Evolutionary conservation across 2,329 filamentous ascomycete species (phyloP).

Genomic region (Aureobasidium sp.): DNA sequence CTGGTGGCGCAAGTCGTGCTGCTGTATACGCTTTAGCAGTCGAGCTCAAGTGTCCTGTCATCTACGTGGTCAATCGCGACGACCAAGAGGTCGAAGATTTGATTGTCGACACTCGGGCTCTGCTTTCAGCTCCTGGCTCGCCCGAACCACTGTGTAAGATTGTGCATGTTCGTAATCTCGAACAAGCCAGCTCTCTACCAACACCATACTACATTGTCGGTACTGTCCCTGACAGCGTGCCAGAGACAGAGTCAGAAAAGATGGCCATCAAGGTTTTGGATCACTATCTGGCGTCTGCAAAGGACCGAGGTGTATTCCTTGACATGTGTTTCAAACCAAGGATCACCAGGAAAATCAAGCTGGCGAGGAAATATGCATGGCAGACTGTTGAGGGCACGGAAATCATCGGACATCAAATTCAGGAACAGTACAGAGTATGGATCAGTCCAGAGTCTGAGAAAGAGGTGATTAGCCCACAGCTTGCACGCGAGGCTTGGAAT

Average conservation of each 20-base stretch:
- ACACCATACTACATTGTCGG: slow-evolving; percentile 33
- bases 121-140: background rate
- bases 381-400: slow-evolving; percentile 34
- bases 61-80: slow-evolving; percentile 20
- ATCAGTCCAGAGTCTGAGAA: background rate
- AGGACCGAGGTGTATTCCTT: slow-evolving; percentile 30
- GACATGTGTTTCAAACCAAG: slow-evolving; percentile 41
- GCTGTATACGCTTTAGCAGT: slow-evolving; percentile 22
- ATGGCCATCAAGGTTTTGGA: slow-evolving; percentile 24
- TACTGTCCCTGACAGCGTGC: slow-evolving; percentile 33
- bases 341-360: slow-evolving; percentile 32
- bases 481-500: background rate
- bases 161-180: slow-evolving; percentile 26
- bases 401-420: slow-evolving; percentile 37
- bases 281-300: slow-evolving; percentile 22
- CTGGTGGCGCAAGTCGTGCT: slow-evolving; percentile 37
- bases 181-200: slow-evolving; percentile 22
- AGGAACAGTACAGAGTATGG: slow-evolving; percentile 36
- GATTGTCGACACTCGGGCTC: slow-evolving; percentile 1
- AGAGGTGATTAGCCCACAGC: background rate
- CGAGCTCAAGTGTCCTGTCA: slow-evolving; percentile 9
- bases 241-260: slow-evolving; percentile 26
- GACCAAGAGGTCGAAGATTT: slow-evolving; percentile 16
- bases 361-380: slow-evolving; percentile 31
- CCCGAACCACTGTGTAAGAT: slow-evolving; percentile 16